These are phyloP conservation scores for Tetrahymena borealis DNA, from an alignment of 73 alveolate genomes.

Conservation along the genomic window DNA sequence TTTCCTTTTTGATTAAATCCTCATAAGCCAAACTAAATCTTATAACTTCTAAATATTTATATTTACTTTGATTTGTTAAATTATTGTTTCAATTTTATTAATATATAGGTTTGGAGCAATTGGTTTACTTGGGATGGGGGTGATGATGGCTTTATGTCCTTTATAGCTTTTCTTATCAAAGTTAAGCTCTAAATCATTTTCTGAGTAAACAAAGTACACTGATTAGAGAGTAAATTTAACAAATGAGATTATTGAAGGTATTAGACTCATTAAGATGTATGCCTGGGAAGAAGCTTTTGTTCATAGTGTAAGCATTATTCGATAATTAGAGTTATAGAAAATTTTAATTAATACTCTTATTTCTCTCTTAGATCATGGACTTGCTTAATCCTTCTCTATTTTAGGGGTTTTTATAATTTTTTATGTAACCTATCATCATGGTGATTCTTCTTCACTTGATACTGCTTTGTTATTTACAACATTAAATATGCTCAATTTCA, in stretches of 20 bases:
- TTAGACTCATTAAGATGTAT: conserved; percentile 26
- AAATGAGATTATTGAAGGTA: conserved; percentile 34
- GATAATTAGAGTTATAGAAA: background rate
- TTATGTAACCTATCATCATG: background rate
- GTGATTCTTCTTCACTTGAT: background rate
- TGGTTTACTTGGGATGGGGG: background rate
- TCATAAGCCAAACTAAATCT: background rate
- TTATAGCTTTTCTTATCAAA: background rate
- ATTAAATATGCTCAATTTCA: background rate
- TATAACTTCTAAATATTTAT: too few relatives aligned
- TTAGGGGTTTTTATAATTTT: background rate
- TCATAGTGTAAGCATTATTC: background rate
- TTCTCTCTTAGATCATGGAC: background rate
- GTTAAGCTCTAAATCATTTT: background rate
- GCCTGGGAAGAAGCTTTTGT: conserved; percentile 45
- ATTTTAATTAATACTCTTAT: background rate
- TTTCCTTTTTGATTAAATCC: background rate
- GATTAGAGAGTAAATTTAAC: conserved; percentile 33
- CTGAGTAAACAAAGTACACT: background rate
- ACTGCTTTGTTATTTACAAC: conserved; percentile 1
- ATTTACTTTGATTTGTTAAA: background rate
- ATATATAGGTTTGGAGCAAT: background rate
- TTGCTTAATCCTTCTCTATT: background rate
- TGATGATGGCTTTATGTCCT: background rate
- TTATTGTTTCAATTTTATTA: background rate